Base-by-base conservation (phyloP, 768 basidiomycete species). In the Kwoniella sp. region DNA sequence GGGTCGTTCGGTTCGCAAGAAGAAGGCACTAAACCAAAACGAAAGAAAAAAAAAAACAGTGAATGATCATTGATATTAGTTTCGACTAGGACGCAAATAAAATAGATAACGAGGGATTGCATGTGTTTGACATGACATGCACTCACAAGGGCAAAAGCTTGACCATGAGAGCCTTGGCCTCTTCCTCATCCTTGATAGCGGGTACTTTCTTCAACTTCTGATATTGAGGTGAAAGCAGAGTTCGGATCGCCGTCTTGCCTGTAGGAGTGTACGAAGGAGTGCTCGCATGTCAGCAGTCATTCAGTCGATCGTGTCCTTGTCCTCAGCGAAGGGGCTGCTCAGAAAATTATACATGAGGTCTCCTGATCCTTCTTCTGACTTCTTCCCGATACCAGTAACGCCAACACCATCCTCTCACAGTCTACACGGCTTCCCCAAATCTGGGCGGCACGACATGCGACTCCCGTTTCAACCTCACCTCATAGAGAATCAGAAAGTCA, bases 231-330 rank as follows among this genome's bases (percentile, higher is more conserved):
- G 91, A 90, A 54, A 91, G 87, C 1, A 99, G 85, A 0, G 92
- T 91, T 78, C 96, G 94, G 49, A 95, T 82, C 1, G 96, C 94
- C 29, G 90, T 86, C 85, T 91, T 93, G 74, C 96, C 95, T 98
- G 21, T 19, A 22, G 7, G 4, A 19, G 48, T 17, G n/a, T 40
- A 37, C 33, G 53, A 49, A 40, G 48, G 10, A 55, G 36, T 17
- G 55, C 22, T 22, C 2, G 12, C 3, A 44, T 44, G 33, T 33
- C 13, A 33, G 33, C 33, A 33, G 7, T 13, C 7, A 13, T 33
- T 33, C 33, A 6, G 33, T 6, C 33, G 33, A 33, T 33, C n/a
- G n/a, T n/a, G n/a, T 33, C 33, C 33, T 6, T 33, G 7, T 33
- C 13, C n/a, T n/a, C n/a, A n/a, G n/a, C n/a, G n/a, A n/a, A n/a